Percentiles rank a stretch among this genome's conserved stretches.
phyloP scores from a whole-genome alignment of 768 basidiomycete genomes.

The Serendipita indica region DNA sequence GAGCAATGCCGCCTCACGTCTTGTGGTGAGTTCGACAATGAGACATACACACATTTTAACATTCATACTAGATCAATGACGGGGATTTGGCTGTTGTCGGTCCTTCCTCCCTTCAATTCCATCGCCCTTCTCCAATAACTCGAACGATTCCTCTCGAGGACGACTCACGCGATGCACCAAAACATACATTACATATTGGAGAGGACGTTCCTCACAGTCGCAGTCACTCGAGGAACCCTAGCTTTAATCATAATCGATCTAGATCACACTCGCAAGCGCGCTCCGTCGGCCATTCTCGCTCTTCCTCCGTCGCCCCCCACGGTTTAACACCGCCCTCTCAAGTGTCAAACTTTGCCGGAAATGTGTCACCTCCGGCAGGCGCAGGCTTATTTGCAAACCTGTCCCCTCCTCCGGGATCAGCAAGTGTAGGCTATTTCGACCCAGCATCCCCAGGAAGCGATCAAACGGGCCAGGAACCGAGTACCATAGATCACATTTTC shows the following conservation, averaged over 20 bases:
- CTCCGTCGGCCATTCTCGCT: not conserved
- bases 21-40: not conserved
- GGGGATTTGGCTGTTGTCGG: slow-evolving; percentile 6
- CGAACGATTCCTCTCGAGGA: slow-evolving; percentile 2
- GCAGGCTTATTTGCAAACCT: not conserved
- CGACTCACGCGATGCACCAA: not conserved
- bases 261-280: not conserved
- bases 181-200: slow-evolving; percentile 6
- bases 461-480: not conserved
- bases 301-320: not conserved
- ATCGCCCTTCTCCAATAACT: slow-evolving; percentile 7
- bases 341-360: not conserved
- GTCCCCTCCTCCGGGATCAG: not conserved
- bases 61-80: not conserved
- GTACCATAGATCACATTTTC: not conserved
- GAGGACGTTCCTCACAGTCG: not conserved
- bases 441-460: not conserved
- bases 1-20: slow-evolving; percentile 4
- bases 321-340: not conserved
- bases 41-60: not conserved
- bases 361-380: not conserved
- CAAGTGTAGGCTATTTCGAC: not conserved
- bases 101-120: slow-evolving; percentile 4
- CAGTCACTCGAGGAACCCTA: slow-evolving; percentile 1
- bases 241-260: not conserved